Evolutionary conservation across 257 asterid genomes (phyloP).

Genomic region (Eustoma russellianum): DNA sequence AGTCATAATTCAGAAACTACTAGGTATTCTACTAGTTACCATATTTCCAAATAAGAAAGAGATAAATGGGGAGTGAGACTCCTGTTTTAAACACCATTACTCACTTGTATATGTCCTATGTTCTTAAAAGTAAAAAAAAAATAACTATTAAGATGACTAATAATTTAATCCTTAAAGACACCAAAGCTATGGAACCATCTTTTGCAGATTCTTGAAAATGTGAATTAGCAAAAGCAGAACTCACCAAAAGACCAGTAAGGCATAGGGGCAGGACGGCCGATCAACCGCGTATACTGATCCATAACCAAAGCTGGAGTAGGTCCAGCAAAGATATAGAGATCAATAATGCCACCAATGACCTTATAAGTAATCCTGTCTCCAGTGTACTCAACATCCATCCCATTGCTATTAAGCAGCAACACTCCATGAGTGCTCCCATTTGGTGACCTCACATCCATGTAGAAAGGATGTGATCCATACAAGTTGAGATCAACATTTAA

Average conservation of each 20-base stretch:
- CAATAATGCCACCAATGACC: conserved; percentile 74
- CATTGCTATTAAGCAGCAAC: conserved; percentile 69
- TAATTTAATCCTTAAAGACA: too few relatives aligned
- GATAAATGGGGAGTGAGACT: too few relatives aligned
- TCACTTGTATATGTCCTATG: too few relatives aligned
- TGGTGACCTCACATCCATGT: conserved; percentile 70
- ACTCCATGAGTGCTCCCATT: conserved; percentile 67
- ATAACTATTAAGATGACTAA: neutral
- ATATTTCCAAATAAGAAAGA: neutral
- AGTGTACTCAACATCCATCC: conserved; percentile 64
- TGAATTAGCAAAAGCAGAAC: neutral
- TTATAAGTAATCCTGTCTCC: conserved; percentile 73
- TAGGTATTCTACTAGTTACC: too few relatives aligned
- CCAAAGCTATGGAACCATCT: too few relatives aligned
- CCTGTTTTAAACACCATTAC: too few relatives aligned
- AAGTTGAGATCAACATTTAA: conserved; percentile 47
- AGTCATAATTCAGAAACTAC: too few relatives aligned
- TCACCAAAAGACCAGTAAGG: conserved; percentile 95
- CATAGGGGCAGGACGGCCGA: conserved; percentile 90
- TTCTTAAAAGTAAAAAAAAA: neutral
- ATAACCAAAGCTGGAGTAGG: conserved; percentile 66
- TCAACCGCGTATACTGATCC: conserved; percentile 71
- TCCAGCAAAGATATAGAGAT: conserved; percentile 69
- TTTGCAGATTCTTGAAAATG: too few relatives aligned
- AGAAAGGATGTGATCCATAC: conserved; percentile 88